Percentiles rank a stretch among this genome's conserved stretches.
These are phyloP conservation scores for Paecilomyces variotii DNA, from an alignment of 2,329 filamentous ascomycete species.

Conservation along the genomic window DNA sequence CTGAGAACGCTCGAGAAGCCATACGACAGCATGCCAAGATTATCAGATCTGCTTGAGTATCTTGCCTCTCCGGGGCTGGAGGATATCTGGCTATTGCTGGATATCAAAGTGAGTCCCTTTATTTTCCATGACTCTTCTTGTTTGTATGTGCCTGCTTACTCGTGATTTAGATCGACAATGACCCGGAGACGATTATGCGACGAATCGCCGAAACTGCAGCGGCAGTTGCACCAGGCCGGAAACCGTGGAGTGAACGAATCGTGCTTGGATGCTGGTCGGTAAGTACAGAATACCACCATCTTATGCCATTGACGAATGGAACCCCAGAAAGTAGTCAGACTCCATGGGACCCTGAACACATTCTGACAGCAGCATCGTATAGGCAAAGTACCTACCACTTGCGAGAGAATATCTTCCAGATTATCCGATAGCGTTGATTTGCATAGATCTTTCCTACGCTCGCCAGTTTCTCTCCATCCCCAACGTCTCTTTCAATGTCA, in stretches of 20 bases:
- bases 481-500: slow-evolving; percentile 69
- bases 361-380: slow-evolving; percentile 1
- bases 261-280: slow-evolving; percentile 78
- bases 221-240: slow-evolving; percentile 38
- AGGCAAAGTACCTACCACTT: slow-evolving; percentile 61
- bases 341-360: slow-evolving; percentile 5
- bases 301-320: not conserved
- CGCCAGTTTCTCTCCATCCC: slow-evolving; percentile 59
- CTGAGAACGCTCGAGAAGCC: slow-evolving; percentile 62
- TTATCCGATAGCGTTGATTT: slow-evolving; percentile 34
- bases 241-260: slow-evolving; percentile 64
- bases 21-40: slow-evolving; percentile 61
- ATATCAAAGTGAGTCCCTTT: slow-evolving; percentile 64
- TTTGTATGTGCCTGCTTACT: not conserved
- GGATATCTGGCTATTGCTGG: slow-evolving; percentile 71
- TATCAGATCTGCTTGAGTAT: slow-evolving; percentile 67
- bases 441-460: slow-evolving; percentile 50
- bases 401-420: slow-evolving; percentile 46
- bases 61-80: slow-evolving; percentile 57
- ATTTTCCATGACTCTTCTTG: not conserved
- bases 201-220: slow-evolving; percentile 58
- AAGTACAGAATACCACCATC: slow-evolving; percentile 6
- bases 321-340: not conserved
- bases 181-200: slow-evolving; percentile 59
- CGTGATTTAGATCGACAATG: slow-evolving; percentile 23